A percentile compares a stretch with the other conserved stretches of the same genome.
These are phyloP conservation scores for Pezicula neosporulosa DNA, from an alignment of 2,329 filamentous ascomycete species.

Conservation along the genomic window DNA sequence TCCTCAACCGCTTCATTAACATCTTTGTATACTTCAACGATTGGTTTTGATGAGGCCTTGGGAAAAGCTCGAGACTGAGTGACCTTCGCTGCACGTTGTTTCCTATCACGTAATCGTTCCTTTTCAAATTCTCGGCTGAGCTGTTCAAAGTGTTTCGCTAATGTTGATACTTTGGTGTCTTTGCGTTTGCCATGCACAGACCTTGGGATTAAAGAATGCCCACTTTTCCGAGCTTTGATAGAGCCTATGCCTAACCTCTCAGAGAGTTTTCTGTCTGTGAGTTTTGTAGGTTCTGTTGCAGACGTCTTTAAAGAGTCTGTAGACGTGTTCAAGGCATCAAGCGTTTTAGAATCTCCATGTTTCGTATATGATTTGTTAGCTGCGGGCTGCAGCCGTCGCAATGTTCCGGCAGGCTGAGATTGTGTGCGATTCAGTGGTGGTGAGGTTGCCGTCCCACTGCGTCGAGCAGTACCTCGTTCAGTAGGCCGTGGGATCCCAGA, in stretches of 20 bases:
- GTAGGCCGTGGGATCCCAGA: slow-evolving; percentile 28
- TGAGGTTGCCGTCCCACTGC: slow-evolving; percentile 19
- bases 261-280: slow-evolving; percentile 66
- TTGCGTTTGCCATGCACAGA: slow-evolving; percentile 71
- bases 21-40: slow-evolving; percentile 93
- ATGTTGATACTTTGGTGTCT: slow-evolving; percentile 78
- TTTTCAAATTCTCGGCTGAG: slow-evolving; percentile 88
- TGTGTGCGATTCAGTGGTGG: slow-evolving; percentile 28
- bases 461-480: slow-evolving; percentile 20
- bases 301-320: slow-evolving; percentile 21
- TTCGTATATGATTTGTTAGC: slow-evolving; percentile 16
- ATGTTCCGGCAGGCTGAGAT: slow-evolving; percentile 29
- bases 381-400: slow-evolving; percentile 21
- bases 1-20: slow-evolving; percentile 91
- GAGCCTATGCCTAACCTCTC: slow-evolving; percentile 66
- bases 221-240: slow-evolving; percentile 57
- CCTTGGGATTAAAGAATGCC: slow-evolving; percentile 80
- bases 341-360: slow-evolving; percentile 14
- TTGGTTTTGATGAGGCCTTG: slow-evolving; percentile 87
- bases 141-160: slow-evolving; percentile 95
- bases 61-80: slow-evolving; percentile 78
- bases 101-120: slow-evolving; percentile 82
- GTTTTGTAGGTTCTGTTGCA: slow-evolving; percentile 23
- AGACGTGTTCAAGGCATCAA: slow-evolving; percentile 11
- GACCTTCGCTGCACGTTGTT: slow-evolving; percentile 74